A percentile compares a stretch with the other conserved stretches of the same genome.
These are phyloP conservation scores for Suzukiozyma palmioleophila DNA, from an alignment of 1,139 yeast genomes.

Conservation along the genomic window DNA sequence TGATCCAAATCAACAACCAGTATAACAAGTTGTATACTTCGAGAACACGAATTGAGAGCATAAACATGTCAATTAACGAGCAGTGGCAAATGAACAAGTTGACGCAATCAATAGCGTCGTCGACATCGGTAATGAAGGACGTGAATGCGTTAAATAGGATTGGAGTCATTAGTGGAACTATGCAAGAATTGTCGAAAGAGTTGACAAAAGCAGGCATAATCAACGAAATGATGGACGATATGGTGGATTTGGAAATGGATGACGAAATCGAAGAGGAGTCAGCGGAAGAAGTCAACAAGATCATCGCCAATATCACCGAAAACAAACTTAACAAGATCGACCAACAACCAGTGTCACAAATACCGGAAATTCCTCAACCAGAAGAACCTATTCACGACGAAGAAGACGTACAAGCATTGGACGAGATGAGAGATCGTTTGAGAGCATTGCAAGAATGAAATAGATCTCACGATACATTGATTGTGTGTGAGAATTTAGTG, in stretches of 20 bases:
- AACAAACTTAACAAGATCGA: conserved; percentile 41
- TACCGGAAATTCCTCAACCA: conserved; percentile 16
- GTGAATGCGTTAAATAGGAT: conserved; percentile 74
- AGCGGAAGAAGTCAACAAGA: conserved; percentile 62
- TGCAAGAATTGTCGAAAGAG: conserved; percentile 85
- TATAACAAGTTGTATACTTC: conserved; percentile 71
- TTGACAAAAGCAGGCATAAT: conserved; percentile 88
- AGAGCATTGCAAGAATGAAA: conserved; percentile 74
- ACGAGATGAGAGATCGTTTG: conserved; percentile 85
- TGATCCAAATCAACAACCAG: conserved; percentile 71
- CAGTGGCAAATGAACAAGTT: conserved; percentile 83
- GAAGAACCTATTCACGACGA: conserved; percentile 37
- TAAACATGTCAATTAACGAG: conserved; percentile 85
- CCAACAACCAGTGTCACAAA: conserved; percentile 33
- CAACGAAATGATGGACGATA: conserved; percentile 93
- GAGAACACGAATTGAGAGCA: conserved; percentile 81
- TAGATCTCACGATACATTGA: background rate
- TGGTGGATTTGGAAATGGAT: conserved; percentile 60
- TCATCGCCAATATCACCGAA: conserved; percentile 40
- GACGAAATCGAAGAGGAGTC: conserved; percentile 66
- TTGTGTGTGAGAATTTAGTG: background rate
- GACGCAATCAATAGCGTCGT: conserved; percentile 75
- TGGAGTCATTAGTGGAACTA: conserved; percentile 79
- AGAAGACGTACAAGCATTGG: conserved; percentile 69
- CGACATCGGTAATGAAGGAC: conserved; percentile 83